Conservation (phyloP, 495 filamentous ascomycete genomes). For the Daldinia decipiens region DNA sequence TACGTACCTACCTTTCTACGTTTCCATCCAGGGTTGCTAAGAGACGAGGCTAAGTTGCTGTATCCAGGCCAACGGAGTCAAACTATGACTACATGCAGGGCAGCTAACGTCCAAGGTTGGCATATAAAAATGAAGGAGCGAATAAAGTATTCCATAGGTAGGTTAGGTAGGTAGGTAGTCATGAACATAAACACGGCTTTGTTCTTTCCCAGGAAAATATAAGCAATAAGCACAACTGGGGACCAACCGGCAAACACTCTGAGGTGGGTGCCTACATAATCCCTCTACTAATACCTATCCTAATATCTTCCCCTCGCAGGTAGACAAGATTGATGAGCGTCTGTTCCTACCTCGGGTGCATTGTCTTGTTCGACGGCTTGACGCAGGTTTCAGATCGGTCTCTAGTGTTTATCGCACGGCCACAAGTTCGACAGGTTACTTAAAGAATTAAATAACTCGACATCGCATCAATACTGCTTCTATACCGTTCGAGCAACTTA, state of each 20-base stretch:
- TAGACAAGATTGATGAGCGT: neutral
- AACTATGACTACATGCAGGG: neutral
- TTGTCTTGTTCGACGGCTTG: neutral
- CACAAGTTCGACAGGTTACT: neutral
- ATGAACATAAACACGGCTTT: neutral
- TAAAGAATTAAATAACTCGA: conserved; percentile 1
- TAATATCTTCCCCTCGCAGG: neutral
- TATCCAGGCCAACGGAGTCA: neutral
- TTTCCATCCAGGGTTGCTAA: neutral
- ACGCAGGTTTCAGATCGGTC: conserved; percentile 14
- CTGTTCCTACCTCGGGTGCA: conserved; percentile 1
- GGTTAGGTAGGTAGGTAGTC: too few species aligned
- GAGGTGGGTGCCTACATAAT: conserved; percentile 9
- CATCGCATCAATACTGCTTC: neutral
- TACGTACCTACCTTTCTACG: too few species aligned
- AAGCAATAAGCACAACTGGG: neutral
- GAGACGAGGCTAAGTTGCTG: neutral
- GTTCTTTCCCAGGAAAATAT: neutral
- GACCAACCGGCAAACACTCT: neutral
- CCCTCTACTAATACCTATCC: neutral
- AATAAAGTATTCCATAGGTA: neutral
- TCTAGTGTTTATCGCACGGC: neutral
- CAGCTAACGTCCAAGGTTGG: neutral
- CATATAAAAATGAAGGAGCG: neutral
- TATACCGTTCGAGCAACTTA: neutral